phyloP scores from a whole-genome alignment of 805 yeast species.

The Suhomyces emberorum region DNA sequence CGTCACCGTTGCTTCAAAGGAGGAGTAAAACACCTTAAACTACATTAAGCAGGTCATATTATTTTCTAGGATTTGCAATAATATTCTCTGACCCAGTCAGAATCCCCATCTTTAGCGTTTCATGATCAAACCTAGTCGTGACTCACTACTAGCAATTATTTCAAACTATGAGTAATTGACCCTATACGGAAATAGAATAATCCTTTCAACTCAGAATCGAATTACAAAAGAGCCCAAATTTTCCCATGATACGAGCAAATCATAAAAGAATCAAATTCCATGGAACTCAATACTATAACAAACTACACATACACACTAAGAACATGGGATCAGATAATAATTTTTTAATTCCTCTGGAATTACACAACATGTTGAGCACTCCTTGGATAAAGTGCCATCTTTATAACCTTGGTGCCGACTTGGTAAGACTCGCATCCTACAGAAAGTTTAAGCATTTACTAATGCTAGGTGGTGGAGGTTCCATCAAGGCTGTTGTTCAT shows the following conservation, averaged over 20 bases:
- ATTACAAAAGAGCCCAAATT: no score
- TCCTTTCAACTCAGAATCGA: no score
- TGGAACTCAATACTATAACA: constrained; percentile 1
- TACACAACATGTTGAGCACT: constrained; percentile 11
- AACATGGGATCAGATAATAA: neutral
- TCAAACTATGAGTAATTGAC: no score
- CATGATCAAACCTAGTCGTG: no score
- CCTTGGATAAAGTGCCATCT: constrained; percentile 34
- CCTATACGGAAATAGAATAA: no score
- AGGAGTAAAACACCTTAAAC: no score
- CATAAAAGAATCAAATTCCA: constrained; percentile 1
- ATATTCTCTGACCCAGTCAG: no score
- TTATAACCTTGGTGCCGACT: constrained; percentile 33
- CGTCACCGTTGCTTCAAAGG: no score
- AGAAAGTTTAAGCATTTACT: constrained; percentile 27
- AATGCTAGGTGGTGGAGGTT: constrained; percentile 29
- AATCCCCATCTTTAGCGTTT: no score
- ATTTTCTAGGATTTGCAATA: no score
- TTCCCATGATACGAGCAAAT: constrained; percentile 5
- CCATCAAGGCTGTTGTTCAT: constrained; percentile 29
- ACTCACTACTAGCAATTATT: no score
- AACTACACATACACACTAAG: constrained; percentile 2
- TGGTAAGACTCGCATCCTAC: constrained; percentile 30
- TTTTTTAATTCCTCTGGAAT: constrained; percentile 8
- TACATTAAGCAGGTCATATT: no score